Base-by-base conservation (phyloP, 1,139 yeast genomes). In the Scheffersomyces insectosa region DNA sequence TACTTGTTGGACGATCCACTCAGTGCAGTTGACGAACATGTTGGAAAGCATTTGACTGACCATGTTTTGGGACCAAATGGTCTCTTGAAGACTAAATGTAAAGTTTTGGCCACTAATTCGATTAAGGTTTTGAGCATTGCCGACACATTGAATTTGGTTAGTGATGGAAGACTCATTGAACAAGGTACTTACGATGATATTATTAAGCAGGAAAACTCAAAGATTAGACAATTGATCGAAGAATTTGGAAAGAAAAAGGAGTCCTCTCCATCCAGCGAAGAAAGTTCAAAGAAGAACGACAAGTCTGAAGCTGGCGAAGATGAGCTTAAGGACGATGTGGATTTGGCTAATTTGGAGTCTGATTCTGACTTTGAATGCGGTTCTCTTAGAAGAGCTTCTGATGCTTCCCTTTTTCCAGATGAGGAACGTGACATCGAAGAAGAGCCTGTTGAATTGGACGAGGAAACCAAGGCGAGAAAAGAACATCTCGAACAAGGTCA, bases 11-110 rank as follows among this genome's bases (percentile, higher is more conserved):
- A 93, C 65, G 99, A 89, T 59, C 88, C 91, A n/a, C 77, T 93
- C 45, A 87, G 96, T 63, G 96, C 98, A 43, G 96, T 93, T 45
- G 97, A 93, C 68, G 96, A 91, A 61, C 96, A 93, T 64, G 97
- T 90, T 52, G 95, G 96, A 15, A 83, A 79, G 55, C 96, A 90
- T 62, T 75, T 93, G 56, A 79, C 85, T 50, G 83, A 83, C 52
- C 82, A 86, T 52, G 95, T 88, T 34, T 70, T 88, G 44, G 96
- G 97, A 14, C 83, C 90, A 16, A 68, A 78, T 29, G 98, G 99
- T 47, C 73, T 93, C 51, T 72, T 93, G 52, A 79, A 81, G 39
- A 62, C 85, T 15, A 91, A 89, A 65, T 82, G 96, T 54, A 84
- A 83, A 57, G 72, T 93, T 34, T 76, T 93, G 57, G 95, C 97